Conservation (phyloP, 106 monocot genomes). For the Platanthera zijinensis region DNA sequence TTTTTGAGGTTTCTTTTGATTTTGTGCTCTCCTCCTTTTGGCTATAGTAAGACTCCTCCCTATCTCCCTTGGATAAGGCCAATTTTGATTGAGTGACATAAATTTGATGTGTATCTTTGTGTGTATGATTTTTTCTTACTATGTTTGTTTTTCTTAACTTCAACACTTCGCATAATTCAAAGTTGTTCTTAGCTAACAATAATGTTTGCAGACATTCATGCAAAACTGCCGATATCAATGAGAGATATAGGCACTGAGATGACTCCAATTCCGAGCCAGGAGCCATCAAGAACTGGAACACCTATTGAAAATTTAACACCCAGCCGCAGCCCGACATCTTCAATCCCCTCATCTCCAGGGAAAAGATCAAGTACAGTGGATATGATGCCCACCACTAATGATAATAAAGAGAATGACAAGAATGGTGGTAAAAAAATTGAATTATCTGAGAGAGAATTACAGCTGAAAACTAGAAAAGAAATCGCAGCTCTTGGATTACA, state of each 20-base stretch:
- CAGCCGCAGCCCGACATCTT: constrained; percentile 40
- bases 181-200: not conserved
- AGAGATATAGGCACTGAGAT: constrained; percentile 95
- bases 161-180: not conserved
- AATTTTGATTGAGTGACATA: not conserved
- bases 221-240: constrained; percentile 63
- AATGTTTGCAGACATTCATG: constrained; percentile 26
- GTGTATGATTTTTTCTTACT: too few species aligned
- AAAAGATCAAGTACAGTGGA: constrained; percentile 25
- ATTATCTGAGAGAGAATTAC: constrained; percentile 59
- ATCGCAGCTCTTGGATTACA: constrained; percentile 75
- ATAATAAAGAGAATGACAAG: constrained; percentile 5
- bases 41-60: not conserved
- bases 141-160: too few species aligned
- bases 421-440: constrained; percentile 16
- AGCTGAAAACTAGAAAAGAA: constrained; percentile 60
- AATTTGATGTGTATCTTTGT: too few species aligned
- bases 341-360: constrained; percentile 50
- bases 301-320: constrained; percentile 61
- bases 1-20: not conserved
- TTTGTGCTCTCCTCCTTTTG: not conserved
- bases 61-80: not conserved
- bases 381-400: constrained; percentile 5
- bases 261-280: constrained; percentile 91
- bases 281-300: constrained; percentile 76